Evolutionary conservation across 2,329 filamentous ascomycete genomes (phyloP), one percentile per base, ranked within the genome.

Genomic region (Neofusicoccum laricinum): DNA sequence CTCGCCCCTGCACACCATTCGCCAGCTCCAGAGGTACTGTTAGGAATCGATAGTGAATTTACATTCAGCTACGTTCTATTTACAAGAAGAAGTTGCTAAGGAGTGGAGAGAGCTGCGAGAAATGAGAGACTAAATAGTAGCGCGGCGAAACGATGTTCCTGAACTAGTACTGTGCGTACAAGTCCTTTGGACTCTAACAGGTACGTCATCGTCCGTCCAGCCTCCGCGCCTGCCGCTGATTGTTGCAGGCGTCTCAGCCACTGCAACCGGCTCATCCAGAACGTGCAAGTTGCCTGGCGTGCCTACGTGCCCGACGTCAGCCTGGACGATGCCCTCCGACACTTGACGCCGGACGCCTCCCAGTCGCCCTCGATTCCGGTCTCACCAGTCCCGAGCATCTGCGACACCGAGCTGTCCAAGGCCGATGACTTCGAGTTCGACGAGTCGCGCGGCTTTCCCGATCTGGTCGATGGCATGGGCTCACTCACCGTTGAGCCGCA

Each of bases 401-500:
- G 7, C 14, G 49, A 36, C 25, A 45, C 65, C 17, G 65, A 64
- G 38, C 25, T 38, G 40, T 65, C 34, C 25, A 55, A 32, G 51
- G 32, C 34, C 41, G 62, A 64, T 46, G 65, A 66, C 15, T 41
- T 57, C 21, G 64, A 58, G 53, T 66, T 67, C 38, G 49, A 55
- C 19, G 58, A 66, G 36, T 55, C 53, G 48, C 65, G 34, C 40
- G 58, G 48, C 34, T 64, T 46, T n/a, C 57, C 66, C n/a, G 45
- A 64, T 14, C 34, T 64, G n/a, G 61, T 59, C 11, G 64, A 65
- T 12, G 51, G 58, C 41, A 64, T 59, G 19, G 67, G 65, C 15
- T 64, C 67, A 43, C 68, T 53, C 25, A 61, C 66, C 15, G 50
- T 67, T 45, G 65, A 65, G 30, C 64, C 69, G 11, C 59, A 61